Base-by-base conservation (phyloP, 352 stramenopile species). In the Phytophthora pseudosyringae region DNA sequence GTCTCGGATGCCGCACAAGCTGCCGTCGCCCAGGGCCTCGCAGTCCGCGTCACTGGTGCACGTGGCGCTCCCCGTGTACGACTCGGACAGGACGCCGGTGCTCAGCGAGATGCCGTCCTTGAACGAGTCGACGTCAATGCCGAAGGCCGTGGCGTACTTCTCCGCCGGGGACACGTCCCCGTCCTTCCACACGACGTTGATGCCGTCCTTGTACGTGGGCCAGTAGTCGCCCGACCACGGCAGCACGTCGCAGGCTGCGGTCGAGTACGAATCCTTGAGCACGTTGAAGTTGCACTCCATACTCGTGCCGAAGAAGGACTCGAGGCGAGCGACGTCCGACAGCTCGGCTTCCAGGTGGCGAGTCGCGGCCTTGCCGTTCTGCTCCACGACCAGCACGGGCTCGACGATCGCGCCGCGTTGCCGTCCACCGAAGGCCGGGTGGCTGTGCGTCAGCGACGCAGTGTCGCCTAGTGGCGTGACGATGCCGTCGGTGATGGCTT, bases 191-290 rank as follows among this genome's bases (percentile, higher is more conserved):
- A 56, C 47, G 40, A 32, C 41, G 75, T 90, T 90, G 65, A 90
- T 88, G 31, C 81, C 76, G 73, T 90, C 81, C 11, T 67, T 61
- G 71, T 86, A 89, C 46, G 69, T 69, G 16, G 81, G 75, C 77
- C 79, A 90, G 67, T 88, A 88, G 71, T 76, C 75, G 43, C 75
- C 71, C 3, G 78, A 76, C 78, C 78, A 87, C 15, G 77, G 77
- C 33, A 70, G 64, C 16, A 69, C 41, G 15, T 67, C 49, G 18
- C 35, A 66, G 12, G 16, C 33, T 9, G 39, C 70, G 10, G 18
- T 69, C 0, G 60, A 12, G 47, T 67, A 70, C 60, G 47, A 59
- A 31, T 59, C 48, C 52, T 67, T 70, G 36, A 78, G 61, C n/a
- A 67, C 65, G 41, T 78, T 58, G 32, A 57, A 68, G 58, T 76